A percentile compares a stretch with the other conserved stretches of the same genome.
Evolutionary conservation across 352 stramenopile species (phyloP).

Genomic region (Phytophthora syringae): DNA sequence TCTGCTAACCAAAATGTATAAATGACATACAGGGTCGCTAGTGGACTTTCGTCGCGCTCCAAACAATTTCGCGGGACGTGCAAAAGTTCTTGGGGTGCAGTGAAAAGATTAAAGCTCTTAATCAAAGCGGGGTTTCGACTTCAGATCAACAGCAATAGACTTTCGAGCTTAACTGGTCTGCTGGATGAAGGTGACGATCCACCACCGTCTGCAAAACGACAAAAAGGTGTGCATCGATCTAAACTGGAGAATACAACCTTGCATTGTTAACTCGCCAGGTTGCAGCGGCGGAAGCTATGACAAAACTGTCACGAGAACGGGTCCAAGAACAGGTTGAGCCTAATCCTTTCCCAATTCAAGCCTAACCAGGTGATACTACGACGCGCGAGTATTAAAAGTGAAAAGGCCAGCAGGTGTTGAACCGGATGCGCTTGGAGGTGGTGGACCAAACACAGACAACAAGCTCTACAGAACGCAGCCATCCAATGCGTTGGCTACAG

Average conservation of each 20-base stretch:
- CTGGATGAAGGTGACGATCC: background rate
- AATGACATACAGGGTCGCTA: background rate
- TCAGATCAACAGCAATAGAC: background rate
- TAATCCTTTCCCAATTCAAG: background rate
- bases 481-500: background rate
- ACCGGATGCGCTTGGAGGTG: background rate
- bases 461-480: background rate
- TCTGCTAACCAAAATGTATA: background rate
- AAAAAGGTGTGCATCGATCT: background rate
- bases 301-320: background rate
- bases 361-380: background rate
- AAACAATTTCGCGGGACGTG: conserved; percentile 10
- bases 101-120: conserved; percentile 2
- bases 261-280: background rate
- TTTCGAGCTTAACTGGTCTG: conserved; percentile 1
- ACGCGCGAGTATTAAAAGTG: background rate
- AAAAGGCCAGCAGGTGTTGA: background rate
- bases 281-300: background rate
- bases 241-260: background rate
- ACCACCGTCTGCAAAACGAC: background rate
- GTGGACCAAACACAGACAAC: too few species aligned
- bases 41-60: conserved; percentile 3
- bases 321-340: background rate
- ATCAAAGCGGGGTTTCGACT: conserved; percentile 1
- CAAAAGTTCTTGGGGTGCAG: conserved; percentile 7